Conservation (phyloP, 495 filamentous ascomycete species). For the Pyrenula aspistea region DNA sequence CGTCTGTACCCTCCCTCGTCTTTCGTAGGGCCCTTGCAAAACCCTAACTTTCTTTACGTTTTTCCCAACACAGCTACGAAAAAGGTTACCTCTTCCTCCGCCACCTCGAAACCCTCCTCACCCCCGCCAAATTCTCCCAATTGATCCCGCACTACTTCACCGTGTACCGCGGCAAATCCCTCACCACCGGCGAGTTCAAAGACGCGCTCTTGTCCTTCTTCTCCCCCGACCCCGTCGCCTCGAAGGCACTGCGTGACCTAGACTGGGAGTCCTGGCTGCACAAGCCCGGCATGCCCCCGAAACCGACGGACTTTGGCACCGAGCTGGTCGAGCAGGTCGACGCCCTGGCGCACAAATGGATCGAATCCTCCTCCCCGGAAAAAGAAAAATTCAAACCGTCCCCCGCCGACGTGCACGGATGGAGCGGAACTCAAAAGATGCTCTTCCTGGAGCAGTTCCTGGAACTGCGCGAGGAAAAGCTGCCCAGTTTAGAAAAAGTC, state of each 20-base stretch:
- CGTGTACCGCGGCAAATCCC: constrained; percentile 64
- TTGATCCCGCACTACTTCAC: constrained; percentile 94
- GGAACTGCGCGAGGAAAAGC: constrained; percentile 32
- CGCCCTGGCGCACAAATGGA: constrained; percentile 69
- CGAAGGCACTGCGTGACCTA: constrained; percentile 52
- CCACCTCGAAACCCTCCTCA: constrained; percentile 71
- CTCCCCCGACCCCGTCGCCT: constrained; percentile 46
- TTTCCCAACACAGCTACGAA: constrained; percentile 26
- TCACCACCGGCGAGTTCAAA: constrained; percentile 91
- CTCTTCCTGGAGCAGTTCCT: constrained; percentile 78
- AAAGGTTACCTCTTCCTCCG: constrained; percentile 74
- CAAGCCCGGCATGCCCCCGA: constrained; percentile 71
- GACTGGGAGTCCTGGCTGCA: constrained; percentile 91
- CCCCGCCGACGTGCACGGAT: constrained; percentile 52
- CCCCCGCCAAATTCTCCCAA: constrained; percentile 75
- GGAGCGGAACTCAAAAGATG: constrained; percentile 75
- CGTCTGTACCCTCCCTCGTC: no score
- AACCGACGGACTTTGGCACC: constrained; percentile 73
- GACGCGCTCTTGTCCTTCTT: constrained; percentile 80
- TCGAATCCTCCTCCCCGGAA: constrained; percentile 24
- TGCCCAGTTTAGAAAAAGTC: constrained; percentile 49
- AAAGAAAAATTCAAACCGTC: constrained; percentile 44
- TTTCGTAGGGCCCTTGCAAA: no score
- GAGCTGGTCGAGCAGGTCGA: constrained; percentile 80
- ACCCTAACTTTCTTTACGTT: no score